Evolutionary conservation across 164 flowering plant species (phyloP).

Genomic region (Annona squamosa): DNA sequence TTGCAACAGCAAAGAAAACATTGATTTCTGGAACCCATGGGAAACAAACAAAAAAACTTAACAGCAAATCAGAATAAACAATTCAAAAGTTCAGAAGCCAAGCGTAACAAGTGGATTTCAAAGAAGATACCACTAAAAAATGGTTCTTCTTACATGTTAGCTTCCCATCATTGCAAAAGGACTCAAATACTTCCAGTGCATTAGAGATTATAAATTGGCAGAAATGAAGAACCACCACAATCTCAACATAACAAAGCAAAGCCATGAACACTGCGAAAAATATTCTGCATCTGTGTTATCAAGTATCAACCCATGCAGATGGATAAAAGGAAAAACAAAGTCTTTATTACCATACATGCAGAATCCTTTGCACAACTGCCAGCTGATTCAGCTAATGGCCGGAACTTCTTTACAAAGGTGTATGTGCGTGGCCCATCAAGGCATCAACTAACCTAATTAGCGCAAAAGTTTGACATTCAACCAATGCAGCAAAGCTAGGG

Average conservation of each 20-base stretch:
- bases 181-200: no score
- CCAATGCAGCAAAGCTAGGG: background rate
- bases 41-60: background rate
- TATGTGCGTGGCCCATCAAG: background rate
- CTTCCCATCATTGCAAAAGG: constrained; percentile 19
- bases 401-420: background rate
- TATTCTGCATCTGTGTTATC: no score
- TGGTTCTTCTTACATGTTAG: constrained; percentile 28
- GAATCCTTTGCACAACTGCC: background rate
- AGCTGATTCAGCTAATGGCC: background rate
- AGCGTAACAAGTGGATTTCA: constrained; percentile 51
- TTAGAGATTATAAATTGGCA: no score
- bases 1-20: no score
- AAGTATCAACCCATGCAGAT: background rate
- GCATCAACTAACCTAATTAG: background rate
- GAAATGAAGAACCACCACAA: no score
- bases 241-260: no score
- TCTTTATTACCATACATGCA: background rate
- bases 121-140: constrained; percentile 20
- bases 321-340: background rate
- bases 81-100: constrained; percentile 46
- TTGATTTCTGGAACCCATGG: no score
- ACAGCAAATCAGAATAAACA: background rate
- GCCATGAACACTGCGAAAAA: background rate
- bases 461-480: background rate